Percentiles rank a stretch among this genome's conserved stretches.
These are phyloP conservation scores for Sporothrix globosa DNA, from an alignment of 2,329 filamentous ascomycete species.

Conservation along the genomic window DNA sequence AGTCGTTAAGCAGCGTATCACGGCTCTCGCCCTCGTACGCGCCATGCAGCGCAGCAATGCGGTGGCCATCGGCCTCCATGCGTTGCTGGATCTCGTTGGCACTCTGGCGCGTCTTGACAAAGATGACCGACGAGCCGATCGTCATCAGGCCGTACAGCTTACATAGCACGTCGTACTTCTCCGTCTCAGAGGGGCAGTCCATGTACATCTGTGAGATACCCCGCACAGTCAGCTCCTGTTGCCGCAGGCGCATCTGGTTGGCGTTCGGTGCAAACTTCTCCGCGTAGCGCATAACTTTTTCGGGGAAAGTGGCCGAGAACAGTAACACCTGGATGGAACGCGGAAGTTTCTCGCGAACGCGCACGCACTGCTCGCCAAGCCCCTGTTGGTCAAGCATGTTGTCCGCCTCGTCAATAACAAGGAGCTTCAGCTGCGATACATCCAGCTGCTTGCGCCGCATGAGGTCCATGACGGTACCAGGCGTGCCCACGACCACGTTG, in stretches of 20 bases:
- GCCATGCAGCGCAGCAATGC: slow-evolving; percentile 86
- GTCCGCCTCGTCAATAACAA: slow-evolving; percentile 96
- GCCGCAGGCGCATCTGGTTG: slow-evolving; percentile 83
- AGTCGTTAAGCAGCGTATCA: slow-evolving; percentile 81
- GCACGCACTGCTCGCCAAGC: slow-evolving; percentile 89
- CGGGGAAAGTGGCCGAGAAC: slow-evolving; percentile 93
- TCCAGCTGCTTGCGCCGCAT: slow-evolving; percentile 78
- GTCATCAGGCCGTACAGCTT: slow-evolving; percentile 96
- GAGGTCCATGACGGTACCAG: slow-evolving; percentile 88
- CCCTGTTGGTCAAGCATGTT: slow-evolving; percentile 98
- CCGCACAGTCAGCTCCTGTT: slow-evolving; percentile 91
- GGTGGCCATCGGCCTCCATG: slow-evolving; percentile 88
- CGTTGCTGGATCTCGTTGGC: slow-evolving; percentile 81
- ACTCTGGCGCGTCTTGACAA: slow-evolving; percentile 89
- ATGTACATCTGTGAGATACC: slow-evolving; percentile 98
- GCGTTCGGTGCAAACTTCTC: slow-evolving; percentile 81
- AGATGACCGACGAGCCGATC: slow-evolving; percentile 96
- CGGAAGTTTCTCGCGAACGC: slow-evolving; percentile 82
- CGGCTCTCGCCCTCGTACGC: slow-evolving; percentile 82
- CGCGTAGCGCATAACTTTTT: slow-evolving; percentile 82
- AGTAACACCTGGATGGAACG: slow-evolving; percentile 81
- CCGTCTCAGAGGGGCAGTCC: slow-evolving; percentile 78
- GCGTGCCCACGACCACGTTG: slow-evolving; percentile 88
- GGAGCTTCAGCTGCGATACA: slow-evolving; percentile 69
- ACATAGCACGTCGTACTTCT: slow-evolving; percentile 87